Conservation (phyloP, 2,329 filamentous ascomycete species). For the Diaporthe amygdali region DNA sequence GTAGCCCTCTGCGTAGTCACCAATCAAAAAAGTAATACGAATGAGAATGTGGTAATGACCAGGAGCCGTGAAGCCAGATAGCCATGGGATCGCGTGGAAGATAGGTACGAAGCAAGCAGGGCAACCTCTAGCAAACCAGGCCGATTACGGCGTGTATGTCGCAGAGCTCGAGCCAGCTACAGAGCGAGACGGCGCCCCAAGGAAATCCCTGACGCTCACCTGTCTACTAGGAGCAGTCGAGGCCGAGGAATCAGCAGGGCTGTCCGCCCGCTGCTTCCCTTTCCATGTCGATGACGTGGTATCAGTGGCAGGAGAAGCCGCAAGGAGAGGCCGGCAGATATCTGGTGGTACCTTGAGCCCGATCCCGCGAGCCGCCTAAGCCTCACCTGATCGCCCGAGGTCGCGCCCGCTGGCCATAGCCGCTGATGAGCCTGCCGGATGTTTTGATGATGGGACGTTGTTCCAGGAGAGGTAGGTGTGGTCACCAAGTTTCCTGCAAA, state of each 20-base stretch:
- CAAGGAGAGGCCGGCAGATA: conserved; percentile 20
- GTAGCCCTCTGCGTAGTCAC: not conserved
- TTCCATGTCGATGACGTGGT: not conserved
- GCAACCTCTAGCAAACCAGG: not conserved
- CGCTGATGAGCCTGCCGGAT: conserved; percentile 45
- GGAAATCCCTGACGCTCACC: conserved; percentile 11
- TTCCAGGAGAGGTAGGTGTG: conserved; percentile 99
- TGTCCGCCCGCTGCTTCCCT: conserved; percentile 2
- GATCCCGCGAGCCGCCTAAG: conserved; percentile 22
- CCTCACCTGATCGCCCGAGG: conserved; percentile 37
- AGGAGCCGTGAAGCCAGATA: not conserved
- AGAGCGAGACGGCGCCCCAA: not conserved
- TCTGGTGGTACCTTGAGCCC: conserved; percentile 13
- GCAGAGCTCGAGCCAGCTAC: not conserved
- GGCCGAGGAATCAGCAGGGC: conserved; percentile 1
- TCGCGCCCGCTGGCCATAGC: conserved; percentile 63
- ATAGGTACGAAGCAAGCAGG: not conserved
- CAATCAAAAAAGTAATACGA: not conserved
- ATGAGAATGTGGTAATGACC: not conserved
- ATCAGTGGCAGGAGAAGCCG: conserved; percentile 5
- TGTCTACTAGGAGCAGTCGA: conserved; percentile 8
- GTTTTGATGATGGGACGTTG: conserved; percentile 53
- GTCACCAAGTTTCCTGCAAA: conserved; percentile 89
- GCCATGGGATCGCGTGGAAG: not conserved
- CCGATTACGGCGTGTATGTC: not conserved